These are phyloP conservation scores for Ceratobasidium sp. DNA, from an alignment of 1,284 basidiomycete genomes.

Conservation along the genomic window DNA sequence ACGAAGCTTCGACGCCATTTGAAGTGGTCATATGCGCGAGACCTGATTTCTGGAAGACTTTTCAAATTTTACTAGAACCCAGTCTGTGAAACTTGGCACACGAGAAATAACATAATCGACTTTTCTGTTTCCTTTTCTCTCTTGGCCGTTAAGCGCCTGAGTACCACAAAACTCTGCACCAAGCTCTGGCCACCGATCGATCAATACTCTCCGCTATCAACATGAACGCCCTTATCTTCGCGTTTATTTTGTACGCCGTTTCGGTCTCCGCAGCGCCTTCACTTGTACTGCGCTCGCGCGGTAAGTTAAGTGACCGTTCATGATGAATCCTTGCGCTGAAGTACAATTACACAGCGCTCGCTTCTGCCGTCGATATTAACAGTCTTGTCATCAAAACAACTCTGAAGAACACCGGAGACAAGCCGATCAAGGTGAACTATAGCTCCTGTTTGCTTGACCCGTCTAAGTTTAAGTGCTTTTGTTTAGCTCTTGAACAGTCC, in stretches of 20 bases:
- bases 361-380: constrained; percentile 48
- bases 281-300: background rate
- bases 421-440: background rate
- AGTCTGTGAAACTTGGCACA: too few species aligned
- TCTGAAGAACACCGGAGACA: constrained; percentile 7
- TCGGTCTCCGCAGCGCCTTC: constrained; percentile 5
- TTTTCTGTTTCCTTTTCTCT: too few species aligned
- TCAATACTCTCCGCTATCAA: background rate
- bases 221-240: background rate
- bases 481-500: constrained; percentile 25
- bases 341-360: constrained; percentile 50
- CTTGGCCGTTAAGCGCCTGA: too few species aligned
- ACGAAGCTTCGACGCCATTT: too few species aligned
- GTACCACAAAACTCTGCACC: too few species aligned
- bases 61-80: too few species aligned
- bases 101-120: too few species aligned
- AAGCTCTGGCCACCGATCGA: too few species aligned
- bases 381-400: background rate
- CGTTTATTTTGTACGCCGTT: background rate
- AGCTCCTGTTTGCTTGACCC: background rate
- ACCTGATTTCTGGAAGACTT: too few species aligned
- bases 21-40: too few species aligned
- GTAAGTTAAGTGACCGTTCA: background rate
- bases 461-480: background rate
- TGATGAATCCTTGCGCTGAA: background rate